Base-by-base conservation (phyloP, 495 filamentous ascomycete species). In the Coniosporium apollinis region DNA sequence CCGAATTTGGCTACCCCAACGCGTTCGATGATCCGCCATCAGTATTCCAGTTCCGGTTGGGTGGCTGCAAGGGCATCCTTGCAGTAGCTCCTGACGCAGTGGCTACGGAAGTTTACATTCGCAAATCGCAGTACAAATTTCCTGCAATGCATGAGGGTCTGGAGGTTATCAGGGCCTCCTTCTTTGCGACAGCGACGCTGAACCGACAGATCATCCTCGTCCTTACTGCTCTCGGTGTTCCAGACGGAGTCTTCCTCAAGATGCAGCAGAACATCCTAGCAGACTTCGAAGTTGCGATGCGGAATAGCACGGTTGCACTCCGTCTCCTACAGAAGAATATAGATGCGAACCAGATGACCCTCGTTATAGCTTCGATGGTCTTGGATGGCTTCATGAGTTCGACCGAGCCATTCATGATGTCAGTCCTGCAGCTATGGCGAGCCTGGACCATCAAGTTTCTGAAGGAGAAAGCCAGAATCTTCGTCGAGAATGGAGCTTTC, bases 131-230 rank as follows among this genome's bases (percentile, higher is more conserved):
- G 44, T 62, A 77, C 42, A 99, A 99, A 50, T 99, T 96, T 48
- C 52, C 62, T n/a, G 71, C 79, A 0, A 54, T 54, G 6, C 72
- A 79, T 41, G 69, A 71, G 34, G 71, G 70, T 1, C 59, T 96
- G 1, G 87, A 99, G 45, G 77, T 99, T 29, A 80, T 93, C 45
- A 71, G 79, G 14, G 74, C 70, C 41, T 86, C 91, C 2, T 62
- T 75, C 11, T 79, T 72, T 44, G 72, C 78, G 2, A 56, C 65
- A 10, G 83, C 87, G 14, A 73, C 75, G 5, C 61, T 99, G 30
- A 99, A 96, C 46, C 66, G 85, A 11, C 89, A 99, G 50, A 67
- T 89, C 5, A 94, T 99, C 30, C 61, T 76, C 0, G 74, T 96
- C 4, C 62, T 99, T 3, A 82, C 80, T 10, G 64, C 70, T 4